Evolutionary conservation across 257 asterid genomes (phyloP), one percentile per base, ranked within the genome.

Genomic region (Mitragyna speciosa): DNA sequence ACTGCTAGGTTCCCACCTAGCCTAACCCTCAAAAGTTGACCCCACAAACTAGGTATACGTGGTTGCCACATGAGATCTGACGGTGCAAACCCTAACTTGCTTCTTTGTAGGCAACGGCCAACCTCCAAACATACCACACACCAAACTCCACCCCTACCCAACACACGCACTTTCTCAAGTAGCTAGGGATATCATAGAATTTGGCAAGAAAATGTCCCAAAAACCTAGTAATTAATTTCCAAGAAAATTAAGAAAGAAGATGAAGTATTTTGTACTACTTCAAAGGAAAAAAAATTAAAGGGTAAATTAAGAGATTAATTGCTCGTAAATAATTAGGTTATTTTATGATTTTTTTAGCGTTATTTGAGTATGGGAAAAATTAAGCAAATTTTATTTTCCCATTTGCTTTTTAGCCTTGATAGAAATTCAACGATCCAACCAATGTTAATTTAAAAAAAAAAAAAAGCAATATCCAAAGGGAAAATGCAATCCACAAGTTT

Each of bases 1-100:
- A 71, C 73, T 74, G 3, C 30, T 72, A 77, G 88, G 88, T 31
- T 71, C 83, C 82, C n/a, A 9, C 12, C 33, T 17, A 54, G 2
- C 48, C 45, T 28, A 17, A 16, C n/a, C 33, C 16, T 30, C 67
- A 65, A 22, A 12, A 43, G 68, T 39, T 78, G 81, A 75, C 77
- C 20, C 73, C 87, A 85, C 90, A 85, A 88, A 88, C 84, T 87
- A 77, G 84, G 70, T 39, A 14, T 64, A 72, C 76, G 91, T 91
- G 82, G 87, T 83, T 16, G 80, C 94, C 94, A 89, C 92, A 77
- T 86, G 83, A 82, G 86, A 80, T 86, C 88, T 75, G 87, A 86
- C 92, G 86, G 31, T 83, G 85, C 89, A 28, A 43, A 56, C 70
- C 54, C 43, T 9, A 30, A 16, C 68, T 47, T 59, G 65, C 76